Evolutionary conservation across 2,329 filamentous ascomycete genomes (phyloP).

Genomic region (Verticillium alfalfae): DNA sequence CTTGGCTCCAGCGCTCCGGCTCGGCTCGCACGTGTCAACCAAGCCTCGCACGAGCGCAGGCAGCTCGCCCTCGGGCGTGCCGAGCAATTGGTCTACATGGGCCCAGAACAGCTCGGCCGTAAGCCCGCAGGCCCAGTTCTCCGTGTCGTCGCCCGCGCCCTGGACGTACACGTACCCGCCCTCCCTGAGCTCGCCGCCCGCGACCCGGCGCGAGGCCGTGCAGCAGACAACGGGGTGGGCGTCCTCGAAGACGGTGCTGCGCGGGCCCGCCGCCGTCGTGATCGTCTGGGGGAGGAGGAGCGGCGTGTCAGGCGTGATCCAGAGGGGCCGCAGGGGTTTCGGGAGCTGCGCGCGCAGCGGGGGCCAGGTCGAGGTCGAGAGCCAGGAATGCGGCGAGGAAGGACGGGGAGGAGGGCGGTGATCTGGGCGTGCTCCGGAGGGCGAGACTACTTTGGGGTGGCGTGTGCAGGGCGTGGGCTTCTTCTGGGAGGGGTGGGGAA

Average conservation of each 20-base stretch:
- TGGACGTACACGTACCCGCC: slow-evolving; percentile 63
- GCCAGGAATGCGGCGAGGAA: slow-evolving; percentile 47
- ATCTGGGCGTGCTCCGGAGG: slow-evolving; percentile 81
- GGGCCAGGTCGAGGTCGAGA: slow-evolving; percentile 54
- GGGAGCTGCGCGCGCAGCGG: slow-evolving; percentile 49
- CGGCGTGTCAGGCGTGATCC: slow-evolving; percentile 65
- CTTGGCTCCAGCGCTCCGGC: not conserved
- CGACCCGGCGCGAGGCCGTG: slow-evolving; percentile 71
- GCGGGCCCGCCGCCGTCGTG: slow-evolving; percentile 17
- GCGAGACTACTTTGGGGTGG: slow-evolving; percentile 65
- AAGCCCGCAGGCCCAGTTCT: slow-evolving; percentile 83
- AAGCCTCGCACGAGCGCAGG: slow-evolving; percentile 42
- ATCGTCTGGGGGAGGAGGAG: slow-evolving; percentile 25
- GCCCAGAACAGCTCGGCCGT: slow-evolving; percentile 78
- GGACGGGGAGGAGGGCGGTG: slow-evolving; percentile 46
- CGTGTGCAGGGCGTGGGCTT: slow-evolving; percentile 53
- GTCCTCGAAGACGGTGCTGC: slow-evolving; percentile 38
- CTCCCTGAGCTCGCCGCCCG: slow-evolving; percentile 60
- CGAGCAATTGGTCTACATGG: slow-evolving; percentile 55
- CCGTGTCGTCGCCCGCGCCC: slow-evolving; percentile 89
- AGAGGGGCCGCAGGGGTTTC: slow-evolving; percentile 72
- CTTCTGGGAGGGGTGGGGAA: slow-evolving; percentile 53
- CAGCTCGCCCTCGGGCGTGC: slow-evolving; percentile 59
- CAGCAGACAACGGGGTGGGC: slow-evolving; percentile 76
- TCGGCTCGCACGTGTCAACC: slow-evolving; percentile 17